Conservation (phyloP, 2,329 filamentous ascomycete species). For the Akanthomyces lecanii region DNA sequence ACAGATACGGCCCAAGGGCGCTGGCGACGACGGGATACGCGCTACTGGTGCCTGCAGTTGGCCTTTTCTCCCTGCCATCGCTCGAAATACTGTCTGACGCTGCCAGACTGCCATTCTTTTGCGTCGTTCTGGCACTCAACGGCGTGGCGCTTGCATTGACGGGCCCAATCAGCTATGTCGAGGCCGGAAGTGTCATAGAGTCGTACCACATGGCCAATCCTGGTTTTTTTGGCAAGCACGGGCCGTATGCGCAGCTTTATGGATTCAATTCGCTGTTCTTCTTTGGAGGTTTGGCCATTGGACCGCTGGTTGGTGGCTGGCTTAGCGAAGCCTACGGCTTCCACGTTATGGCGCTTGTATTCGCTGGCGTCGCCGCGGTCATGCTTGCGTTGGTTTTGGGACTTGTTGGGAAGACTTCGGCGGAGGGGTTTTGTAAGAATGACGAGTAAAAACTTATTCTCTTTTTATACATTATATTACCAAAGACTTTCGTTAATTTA, state of each 20-base stretch:
- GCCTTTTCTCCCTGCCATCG: slow-evolving; percentile 3
- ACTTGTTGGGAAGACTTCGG: not conserved
- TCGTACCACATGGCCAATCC: slow-evolving; percentile 17
- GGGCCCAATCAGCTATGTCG: slow-evolving; percentile 5
- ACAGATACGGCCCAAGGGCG: slow-evolving; percentile 15
- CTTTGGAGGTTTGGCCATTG: slow-evolving; percentile 15
- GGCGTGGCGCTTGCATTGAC: slow-evolving; percentile 9
- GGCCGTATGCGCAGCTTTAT: slow-evolving; percentile 19
- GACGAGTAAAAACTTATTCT: too few relatives aligned
- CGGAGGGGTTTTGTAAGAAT: too few relatives aligned
- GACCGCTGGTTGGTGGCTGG: slow-evolving; percentile 6
- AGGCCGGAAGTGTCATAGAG: slow-evolving; percentile 14
- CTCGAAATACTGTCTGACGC: not conserved
- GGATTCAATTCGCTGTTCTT: slow-evolving; percentile 12
- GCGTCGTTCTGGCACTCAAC: not conserved
- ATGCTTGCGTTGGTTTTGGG: not conserved
- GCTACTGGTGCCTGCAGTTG: not conserved
- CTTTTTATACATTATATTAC: too few relatives aligned
- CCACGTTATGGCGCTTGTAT: not conserved
- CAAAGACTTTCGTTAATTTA: too few relatives aligned
- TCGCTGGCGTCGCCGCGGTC: not conserved
- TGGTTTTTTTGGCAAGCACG: slow-evolving; percentile 16
- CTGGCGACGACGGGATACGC: slow-evolving; percentile 6
- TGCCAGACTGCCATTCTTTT: not conserved
- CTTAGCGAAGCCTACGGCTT: not conserved